Evolutionary conservation across 2,329 filamentous ascomycete species (phyloP), one percentile per base, ranked within the genome.

Genomic region (Hypoxylon sp.): DNA sequence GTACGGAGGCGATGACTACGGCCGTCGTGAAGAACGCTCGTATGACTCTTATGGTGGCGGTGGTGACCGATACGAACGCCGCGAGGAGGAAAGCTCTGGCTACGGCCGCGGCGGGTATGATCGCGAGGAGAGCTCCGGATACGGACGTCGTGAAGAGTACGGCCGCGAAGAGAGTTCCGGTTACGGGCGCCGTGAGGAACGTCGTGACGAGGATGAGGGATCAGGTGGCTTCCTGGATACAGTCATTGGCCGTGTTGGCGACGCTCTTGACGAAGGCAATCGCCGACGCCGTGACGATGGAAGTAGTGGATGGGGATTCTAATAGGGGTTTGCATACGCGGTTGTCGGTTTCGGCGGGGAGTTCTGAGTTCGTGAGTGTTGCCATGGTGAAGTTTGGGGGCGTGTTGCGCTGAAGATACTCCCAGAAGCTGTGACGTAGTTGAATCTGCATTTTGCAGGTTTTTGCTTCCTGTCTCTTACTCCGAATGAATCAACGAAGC

Each of bases 61-160:
- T 43, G 74, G 74, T 48, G 73, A 74, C 21, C 53, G 53, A 47
- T 70, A 74, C 41, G 69, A 73, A 50, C 63, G 73, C 27, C 72
- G 73, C 5, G 70, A 73, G 43, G 34, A 39, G n/a, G 37, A 41
- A 41, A 41, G 37, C 34, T 37, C 34, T 6, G 34, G 34, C 9
- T 63, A 70, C 11, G 61, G 62, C 9, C 53, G 53, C 2, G 56
- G 56, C 23, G 69, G 58, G 37, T 70, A 72, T 41, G 67, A 59
- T n/a, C 65, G 70, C 11, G 65, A 70, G 9, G 72, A 74, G 12
- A 59, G 53, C 7, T 66, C 63, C 1, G 63, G 54, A 48, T 70
- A 74, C 45, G 69, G 73, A 50, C 63, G 73, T 27, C 72, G 73
- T 5, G 70, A 73, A 19, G 37, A 41, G 43, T 63, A 70, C 19